Percentiles rank a stretch among this genome's conserved stretches.
phyloP scores from a whole-genome alignment of 345 rosid genomes.

The Psidium guajava region DNA sequence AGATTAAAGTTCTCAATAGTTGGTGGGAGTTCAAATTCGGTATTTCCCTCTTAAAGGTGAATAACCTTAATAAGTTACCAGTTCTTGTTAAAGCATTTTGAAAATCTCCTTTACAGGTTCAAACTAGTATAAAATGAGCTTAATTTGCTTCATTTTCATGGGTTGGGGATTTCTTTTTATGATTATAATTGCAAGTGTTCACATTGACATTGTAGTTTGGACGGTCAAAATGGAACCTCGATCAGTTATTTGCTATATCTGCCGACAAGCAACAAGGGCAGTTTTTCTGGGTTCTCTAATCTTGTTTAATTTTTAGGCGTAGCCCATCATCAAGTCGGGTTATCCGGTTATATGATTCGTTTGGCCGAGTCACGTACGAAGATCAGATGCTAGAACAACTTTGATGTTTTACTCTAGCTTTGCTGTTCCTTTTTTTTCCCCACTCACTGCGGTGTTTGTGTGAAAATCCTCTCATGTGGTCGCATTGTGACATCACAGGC shows the following conservation, averaged over 20 bases:
- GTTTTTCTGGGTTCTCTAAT: background rate
- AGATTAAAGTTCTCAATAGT: background rate
- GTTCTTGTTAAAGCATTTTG: background rate
- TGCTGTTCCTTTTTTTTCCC: background rate
- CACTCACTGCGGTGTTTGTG: background rate
- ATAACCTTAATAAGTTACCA: background rate
- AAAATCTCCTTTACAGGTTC: background rate
- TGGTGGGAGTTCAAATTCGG: background rate
- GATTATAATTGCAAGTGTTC: background rate
- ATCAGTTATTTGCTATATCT: background rate
- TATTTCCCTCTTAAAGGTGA: background rate
- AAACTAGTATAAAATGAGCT: background rate
- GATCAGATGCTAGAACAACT: background rate
- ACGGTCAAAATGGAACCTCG: background rate
- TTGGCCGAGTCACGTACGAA: background rate
- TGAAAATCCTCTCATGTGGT: background rate
- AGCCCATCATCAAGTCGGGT: background rate
- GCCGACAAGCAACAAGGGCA: background rate
- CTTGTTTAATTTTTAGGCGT: background rate
- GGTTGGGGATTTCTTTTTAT: background rate
- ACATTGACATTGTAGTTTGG: background rate
- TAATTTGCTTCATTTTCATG: background rate
- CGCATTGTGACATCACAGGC: background rate
- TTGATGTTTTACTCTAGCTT: background rate
- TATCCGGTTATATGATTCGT: background rate